Conservation (phyloP, 805 yeast species). For the Zygotorulaspora danielsina region DNA sequence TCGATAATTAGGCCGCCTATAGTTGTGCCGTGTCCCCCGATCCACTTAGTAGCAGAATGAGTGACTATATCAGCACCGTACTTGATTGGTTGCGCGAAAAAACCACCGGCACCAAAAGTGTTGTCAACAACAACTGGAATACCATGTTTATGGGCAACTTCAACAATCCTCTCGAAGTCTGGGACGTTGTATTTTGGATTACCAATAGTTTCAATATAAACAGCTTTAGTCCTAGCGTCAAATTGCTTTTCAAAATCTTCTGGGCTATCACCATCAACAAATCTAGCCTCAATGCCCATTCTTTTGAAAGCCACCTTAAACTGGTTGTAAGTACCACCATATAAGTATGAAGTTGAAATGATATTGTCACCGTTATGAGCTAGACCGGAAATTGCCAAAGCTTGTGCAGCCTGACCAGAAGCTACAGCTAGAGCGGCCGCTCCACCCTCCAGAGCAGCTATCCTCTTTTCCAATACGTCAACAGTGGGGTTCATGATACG, state of each 20-base stretch:
- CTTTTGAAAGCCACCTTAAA: conserved; percentile 89
- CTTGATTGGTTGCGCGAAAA: conserved; percentile 73
- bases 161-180: conserved; percentile 73
- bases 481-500: conserved; percentile 91
- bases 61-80: conserved; percentile 89
- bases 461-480: conserved; percentile 84
- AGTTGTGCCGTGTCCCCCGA: conserved; percentile 95
- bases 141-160: conserved; percentile 79
- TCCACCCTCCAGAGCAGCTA: conserved; percentile 92
- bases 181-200: conserved; percentile 92
- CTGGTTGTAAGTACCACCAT: conserved; percentile 96
- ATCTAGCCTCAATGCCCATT: conserved; percentile 79
- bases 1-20: conserved; percentile 89
- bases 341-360: conserved; percentile 77
- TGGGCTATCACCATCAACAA: conserved; percentile 74
- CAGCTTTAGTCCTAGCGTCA: conserved; percentile 83
- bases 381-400: conserved; percentile 73
- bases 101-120: conserved; percentile 97
- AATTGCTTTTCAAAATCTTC: conserved; percentile 68
- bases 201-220: conserved; percentile 86
- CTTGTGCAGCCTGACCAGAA: conserved; percentile 97
- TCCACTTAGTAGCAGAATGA: conserved; percentile 97
- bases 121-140: conserved; percentile 90
- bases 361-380: conserved; percentile 89
- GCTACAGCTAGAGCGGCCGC: conserved; percentile 83